These are phyloP conservation scores for Curvularia eragrostidis DNA, from an alignment of 2,329 filamentous ascomycete genomes.

Conservation along the genomic window DNA sequence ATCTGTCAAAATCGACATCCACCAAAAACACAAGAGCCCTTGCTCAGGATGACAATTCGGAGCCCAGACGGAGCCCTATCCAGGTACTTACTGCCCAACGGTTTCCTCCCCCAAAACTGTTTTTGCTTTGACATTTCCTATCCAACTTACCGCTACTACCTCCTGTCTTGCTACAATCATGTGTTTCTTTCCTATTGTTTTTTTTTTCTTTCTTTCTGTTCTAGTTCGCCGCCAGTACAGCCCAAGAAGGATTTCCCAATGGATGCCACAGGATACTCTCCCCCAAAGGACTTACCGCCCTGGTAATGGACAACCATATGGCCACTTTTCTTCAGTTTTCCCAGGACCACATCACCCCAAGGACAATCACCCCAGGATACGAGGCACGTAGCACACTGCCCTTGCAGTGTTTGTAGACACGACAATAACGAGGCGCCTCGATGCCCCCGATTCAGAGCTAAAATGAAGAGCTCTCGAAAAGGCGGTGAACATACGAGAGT, in stretches of 20 bases:
- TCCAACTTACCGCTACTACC: conserved; percentile 19
- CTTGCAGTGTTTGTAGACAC: conserved; percentile 39
- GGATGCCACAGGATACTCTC: conserved; percentile 33
- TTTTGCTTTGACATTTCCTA: conserved; percentile 29
- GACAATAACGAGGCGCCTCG: conserved; percentile 30
- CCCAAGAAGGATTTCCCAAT: conserved; percentile 29
- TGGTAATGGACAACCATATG: conserved; percentile 27
- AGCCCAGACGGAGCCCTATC: conserved; percentile 51
- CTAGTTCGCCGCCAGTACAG: conserved; percentile 45
- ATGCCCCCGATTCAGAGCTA: conserved; percentile 36
- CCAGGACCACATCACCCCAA: conserved; percentile 9
- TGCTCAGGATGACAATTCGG: conserved; percentile 54
- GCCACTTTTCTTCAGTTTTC: conserved; percentile 34
- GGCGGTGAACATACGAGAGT: conserved; percentile 33
- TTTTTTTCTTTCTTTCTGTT: conserved; percentile 28
- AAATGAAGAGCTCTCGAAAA: conserved; percentile 36
- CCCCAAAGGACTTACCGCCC: conserved; percentile 22
- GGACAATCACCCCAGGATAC: conserved; percentile 15
- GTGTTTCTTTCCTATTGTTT: conserved; percentile 35
- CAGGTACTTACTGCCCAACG: conserved; percentile 54
- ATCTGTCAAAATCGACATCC: conserved; percentile 14
- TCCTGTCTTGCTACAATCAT: conserved; percentile 37
- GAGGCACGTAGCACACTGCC: conserved; percentile 29
- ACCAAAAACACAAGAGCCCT: conserved; percentile 42
- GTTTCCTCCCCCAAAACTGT: conserved; percentile 37